Conservation (phyloP, 495 filamentous ascomycete genomes). For the Lasiosphaeria miniovina region DNA sequence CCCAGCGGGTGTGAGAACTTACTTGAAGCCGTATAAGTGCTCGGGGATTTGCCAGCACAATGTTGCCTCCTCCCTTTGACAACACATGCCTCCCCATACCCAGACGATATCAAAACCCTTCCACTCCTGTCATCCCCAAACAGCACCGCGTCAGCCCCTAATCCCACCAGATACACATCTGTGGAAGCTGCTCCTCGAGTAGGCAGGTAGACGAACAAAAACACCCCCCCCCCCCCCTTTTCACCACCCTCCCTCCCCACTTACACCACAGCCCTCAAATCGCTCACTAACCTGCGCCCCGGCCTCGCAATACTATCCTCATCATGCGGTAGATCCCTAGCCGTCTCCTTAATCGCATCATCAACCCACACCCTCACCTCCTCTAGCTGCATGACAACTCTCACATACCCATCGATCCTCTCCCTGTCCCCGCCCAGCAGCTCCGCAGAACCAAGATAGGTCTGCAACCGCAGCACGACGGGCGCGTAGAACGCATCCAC, state of each 20-base stretch:
- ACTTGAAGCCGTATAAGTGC: too few relatives aligned
- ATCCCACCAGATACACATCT: too few relatives aligned
- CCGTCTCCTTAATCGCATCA: constrained; percentile 21
- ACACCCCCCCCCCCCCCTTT: background rate
- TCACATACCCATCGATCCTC: constrained; percentile 14
- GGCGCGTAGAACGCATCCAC: constrained; percentile 46
- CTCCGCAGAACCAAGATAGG: constrained; percentile 24
- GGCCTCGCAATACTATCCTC: constrained; percentile 13
- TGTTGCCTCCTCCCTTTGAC: too few relatives aligned
- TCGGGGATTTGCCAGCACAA: too few relatives aligned
- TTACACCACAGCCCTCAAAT: constrained; percentile 12
- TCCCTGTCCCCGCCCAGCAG: constrained; percentile 8
- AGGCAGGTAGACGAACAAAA: background rate
- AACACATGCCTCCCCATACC: too few relatives aligned
- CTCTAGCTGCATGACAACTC: constrained; percentile 19
- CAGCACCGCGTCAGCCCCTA: too few relatives aligned
- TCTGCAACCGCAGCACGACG: constrained; percentile 31
- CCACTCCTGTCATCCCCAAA: too few relatives aligned
- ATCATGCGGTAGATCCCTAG: constrained; percentile 17
- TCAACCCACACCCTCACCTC: constrained; percentile 27
- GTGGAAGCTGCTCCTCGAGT: background rate
- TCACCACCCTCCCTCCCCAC: background rate
- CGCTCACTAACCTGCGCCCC: constrained; percentile 17
- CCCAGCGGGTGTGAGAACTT: too few relatives aligned
- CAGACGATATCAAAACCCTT: too few relatives aligned